Conservation (phyloP, 768 basidiomycete species). For the Mycena filopes region DNA sequence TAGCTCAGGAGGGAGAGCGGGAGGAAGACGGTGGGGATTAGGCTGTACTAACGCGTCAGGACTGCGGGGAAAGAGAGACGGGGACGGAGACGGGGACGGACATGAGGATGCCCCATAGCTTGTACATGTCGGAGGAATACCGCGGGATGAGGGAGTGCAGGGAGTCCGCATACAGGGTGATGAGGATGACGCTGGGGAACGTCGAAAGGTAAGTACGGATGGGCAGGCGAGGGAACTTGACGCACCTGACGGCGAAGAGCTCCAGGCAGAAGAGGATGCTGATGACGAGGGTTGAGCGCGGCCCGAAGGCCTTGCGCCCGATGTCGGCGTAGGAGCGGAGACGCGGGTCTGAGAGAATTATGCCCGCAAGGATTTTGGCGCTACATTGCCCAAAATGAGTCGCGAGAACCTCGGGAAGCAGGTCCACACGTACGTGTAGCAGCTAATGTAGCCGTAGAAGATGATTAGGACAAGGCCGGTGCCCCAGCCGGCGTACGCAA, state of each 20-base stretch:
- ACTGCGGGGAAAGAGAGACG: background rate
- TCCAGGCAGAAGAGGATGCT: constrained; percentile 87
- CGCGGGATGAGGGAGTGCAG: constrained; percentile 77
- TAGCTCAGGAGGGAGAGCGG: constrained; percentile 89
- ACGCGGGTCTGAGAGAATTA: constrained; percentile 77
- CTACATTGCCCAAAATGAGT: no score
- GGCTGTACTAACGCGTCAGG: constrained; percentile 49
- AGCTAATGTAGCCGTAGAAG: constrained; percentile 83
- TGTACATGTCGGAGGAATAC: constrained; percentile 80
- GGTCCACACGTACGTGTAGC: constrained; percentile 79
- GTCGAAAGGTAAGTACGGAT: background rate
- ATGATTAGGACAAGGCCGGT: constrained; percentile 79
- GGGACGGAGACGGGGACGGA: constrained; percentile 47
- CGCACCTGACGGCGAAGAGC: constrained; percentile 83
- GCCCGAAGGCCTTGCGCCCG: constrained; percentile 90
- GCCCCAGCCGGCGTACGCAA: constrained; percentile 94
- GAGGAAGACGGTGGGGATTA: constrained; percentile 89
- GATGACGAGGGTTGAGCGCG: constrained; percentile 71
- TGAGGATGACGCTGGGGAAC: constrained; percentile 74
- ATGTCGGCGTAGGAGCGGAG: constrained; percentile 92
- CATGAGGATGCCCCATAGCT: constrained; percentile 79
- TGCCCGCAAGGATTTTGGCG: constrained; percentile 85
- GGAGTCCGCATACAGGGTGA: constrained; percentile 91
- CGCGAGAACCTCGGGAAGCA: no score
- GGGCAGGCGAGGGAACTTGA: background rate